Conservation (phyloP, 2,329 filamentous ascomycete genomes). For the Aureobasidium musti region DNA sequence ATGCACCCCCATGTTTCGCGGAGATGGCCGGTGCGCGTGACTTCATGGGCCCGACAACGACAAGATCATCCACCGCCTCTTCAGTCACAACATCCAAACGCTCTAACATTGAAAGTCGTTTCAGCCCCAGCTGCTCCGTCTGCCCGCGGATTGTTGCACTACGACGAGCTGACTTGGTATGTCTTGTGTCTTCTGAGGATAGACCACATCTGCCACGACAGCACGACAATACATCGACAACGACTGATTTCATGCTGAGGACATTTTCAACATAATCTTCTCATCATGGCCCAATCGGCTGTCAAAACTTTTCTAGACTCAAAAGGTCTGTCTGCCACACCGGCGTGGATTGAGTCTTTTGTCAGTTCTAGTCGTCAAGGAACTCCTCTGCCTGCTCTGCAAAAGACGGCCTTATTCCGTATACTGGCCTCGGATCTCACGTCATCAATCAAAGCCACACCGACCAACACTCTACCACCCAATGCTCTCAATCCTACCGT, state of each 20-base stretch:
- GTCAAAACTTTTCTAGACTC: slow-evolving; percentile 51
- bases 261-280: slow-evolving; percentile 15
- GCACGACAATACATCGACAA: not conserved
- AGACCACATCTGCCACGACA: not conserved
- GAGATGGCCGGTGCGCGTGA: slow-evolving; percentile 27
- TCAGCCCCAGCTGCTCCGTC: slow-evolving; percentile 2
- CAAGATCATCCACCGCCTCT: slow-evolving; percentile 5
- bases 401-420: slow-evolving; percentile 78
- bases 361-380: slow-evolving; percentile 56
- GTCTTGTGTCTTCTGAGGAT: not conserved
- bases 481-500: slow-evolving; percentile 57
- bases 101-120: slow-evolving; percentile 7
- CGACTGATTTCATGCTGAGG: not conserved
- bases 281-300: slow-evolving; percentile 17
- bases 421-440: slow-evolving; percentile 78
- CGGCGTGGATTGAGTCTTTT: slow-evolving; percentile 65
- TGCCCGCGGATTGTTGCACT: not conserved
- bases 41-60: not conserved
- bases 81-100: not conserved
- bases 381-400: slow-evolving; percentile 68
- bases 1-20: slow-evolving; percentile 28
- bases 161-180: not conserved
- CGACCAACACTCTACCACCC: slow-evolving; percentile 57
- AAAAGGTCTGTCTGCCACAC: slow-evolving; percentile 58
- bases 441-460: slow-evolving; percentile 52